Conservation (phyloP, 208 protist species). For the Jaenimonas drosophilae region DNA sequence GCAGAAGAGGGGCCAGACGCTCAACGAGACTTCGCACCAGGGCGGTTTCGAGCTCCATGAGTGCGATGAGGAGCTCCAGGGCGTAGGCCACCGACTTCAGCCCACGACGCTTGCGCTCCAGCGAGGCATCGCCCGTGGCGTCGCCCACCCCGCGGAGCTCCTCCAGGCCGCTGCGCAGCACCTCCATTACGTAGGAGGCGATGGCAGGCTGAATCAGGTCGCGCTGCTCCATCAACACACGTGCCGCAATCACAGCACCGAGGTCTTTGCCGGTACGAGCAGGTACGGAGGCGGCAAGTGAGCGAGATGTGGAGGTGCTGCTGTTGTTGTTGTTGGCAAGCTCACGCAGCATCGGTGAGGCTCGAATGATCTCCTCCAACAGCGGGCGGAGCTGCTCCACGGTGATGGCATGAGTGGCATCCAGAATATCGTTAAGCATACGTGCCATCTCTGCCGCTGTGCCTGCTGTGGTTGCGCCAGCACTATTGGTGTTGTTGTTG, state of each 20-base stretch:
- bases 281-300: too few relatives aligned
- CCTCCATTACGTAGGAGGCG: conserved; percentile 14
- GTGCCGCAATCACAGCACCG: conserved; percentile 33
- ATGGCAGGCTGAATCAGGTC: conserved; percentile 41
- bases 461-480: conserved; percentile 12
- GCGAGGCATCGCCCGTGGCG: conserved; percentile 2
- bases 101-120: conserved; percentile 5
- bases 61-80: conserved; percentile 34
- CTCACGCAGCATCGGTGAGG: conserved; percentile 19
- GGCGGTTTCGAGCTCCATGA: conserved; percentile 33
- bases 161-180: conserved; percentile 25
- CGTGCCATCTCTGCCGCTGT: conserved; percentile 40
- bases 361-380: conserved; percentile 26
- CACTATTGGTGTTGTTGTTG: background rate
- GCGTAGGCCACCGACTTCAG: conserved; percentile 16
- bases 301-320: too few relatives aligned
- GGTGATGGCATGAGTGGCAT: conserved; percentile 24
- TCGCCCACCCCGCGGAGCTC: conserved; percentile 12
- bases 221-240: conserved; percentile 31
- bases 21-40: conserved; percentile 31
- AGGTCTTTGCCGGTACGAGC: too few relatives aligned
- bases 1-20: conserved; percentile 20
- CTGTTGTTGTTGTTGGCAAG: too few relatives aligned
- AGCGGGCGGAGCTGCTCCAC: conserved; percentile 36
- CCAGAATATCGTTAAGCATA: conserved; percentile 39